These are phyloP conservation scores for Mycena pura DNA, from an alignment of 768 basidiomycete genomes.

Conservation along the genomic window DNA sequence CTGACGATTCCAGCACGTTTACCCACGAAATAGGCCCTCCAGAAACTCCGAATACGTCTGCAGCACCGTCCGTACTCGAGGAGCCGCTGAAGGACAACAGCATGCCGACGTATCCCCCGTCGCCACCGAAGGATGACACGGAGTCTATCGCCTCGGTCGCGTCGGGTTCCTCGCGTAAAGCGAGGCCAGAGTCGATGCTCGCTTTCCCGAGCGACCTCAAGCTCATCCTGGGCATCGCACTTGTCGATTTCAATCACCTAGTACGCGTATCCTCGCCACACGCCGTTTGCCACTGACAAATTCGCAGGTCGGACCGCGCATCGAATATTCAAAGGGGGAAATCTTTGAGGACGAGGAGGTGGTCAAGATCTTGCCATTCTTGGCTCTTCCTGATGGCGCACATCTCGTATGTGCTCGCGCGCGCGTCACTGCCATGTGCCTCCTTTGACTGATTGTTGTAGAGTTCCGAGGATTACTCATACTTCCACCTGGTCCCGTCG, in stretches of 20 bases:
- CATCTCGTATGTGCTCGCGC: constrained; percentile 80
- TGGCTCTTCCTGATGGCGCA: constrained; percentile 96
- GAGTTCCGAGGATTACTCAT: constrained; percentile 94
- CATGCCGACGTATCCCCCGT: constrained; percentile 67
- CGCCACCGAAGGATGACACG: constrained; percentile 51
- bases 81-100: constrained; percentile 42
- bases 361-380: constrained; percentile 85
- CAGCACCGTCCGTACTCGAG: constrained; percentile 54
- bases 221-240: constrained; percentile 82
- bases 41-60: constrained; percentile 60
- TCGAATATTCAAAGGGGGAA: constrained; percentile 83
- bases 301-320: constrained; percentile 84
- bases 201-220: constrained; percentile 64
- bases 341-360: constrained; percentile 89
- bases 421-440: constrained; percentile 8
- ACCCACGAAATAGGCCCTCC: constrained; percentile 45
- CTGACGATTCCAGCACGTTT: constrained; percentile 60
- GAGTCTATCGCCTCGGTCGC: constrained; percentile 69
- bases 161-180: constrained; percentile 71
- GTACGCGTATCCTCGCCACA: constrained; percentile 52
- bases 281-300: constrained; percentile 21
- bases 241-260: constrained; percentile 96
- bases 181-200: constrained; percentile 80
- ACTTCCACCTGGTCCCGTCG: constrained; percentile 88
- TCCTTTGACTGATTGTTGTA: constrained; percentile 36